Evolutionary conservation across 208 protist genomes (phyloP), one percentile per base, ranked within the genome.

Genomic region (Wallacemonas sp.): DNA sequence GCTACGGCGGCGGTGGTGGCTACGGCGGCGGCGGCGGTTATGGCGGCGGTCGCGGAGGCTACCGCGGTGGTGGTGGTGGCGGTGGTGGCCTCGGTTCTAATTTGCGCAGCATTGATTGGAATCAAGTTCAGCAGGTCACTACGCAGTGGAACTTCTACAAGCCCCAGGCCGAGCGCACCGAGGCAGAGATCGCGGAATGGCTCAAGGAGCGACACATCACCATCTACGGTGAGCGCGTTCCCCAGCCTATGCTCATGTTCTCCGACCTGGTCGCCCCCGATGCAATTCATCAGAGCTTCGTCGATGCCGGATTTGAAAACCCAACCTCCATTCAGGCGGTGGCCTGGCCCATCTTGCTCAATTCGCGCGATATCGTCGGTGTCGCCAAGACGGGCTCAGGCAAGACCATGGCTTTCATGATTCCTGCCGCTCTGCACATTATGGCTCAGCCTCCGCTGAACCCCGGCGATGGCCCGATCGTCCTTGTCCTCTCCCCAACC

Each of bases 381-480:
- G 79, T 97, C 41, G 91, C 96, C 21, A 74, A 90, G 59, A 98
- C 94, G 21, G 94, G 94, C 34, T 88, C 72, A 24, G 94, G 94
- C 33, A 97, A 98, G 84, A 97, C 96, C 26, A 91, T 97, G 75
- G 89, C 84, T 6, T 98, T 98, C 79, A 93, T 94, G 72, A 82
- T 98, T 26, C 94, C 96, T 4, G 88, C 79, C 2, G 77, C 95
- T 17, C 66, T 97, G 66, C 90, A 96, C 76, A 88, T 98, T 38
- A 88, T 90, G 79, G 80, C 83, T 2, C 93, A 98, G 77, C 87
- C 82, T 12, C 82, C 86, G 60, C 77, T 95, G 42, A 77, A 86
- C 60, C 78, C 72, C 15, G 90, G 92, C 15, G 94, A 97, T 30
- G 92, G 94, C 22, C 94, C 94, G 33, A 96, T 97, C 55, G 88